phyloP scores from a whole-genome alignment of 108 stramenopile genomes.

The Halocafeteria seosinensis region DNA sequence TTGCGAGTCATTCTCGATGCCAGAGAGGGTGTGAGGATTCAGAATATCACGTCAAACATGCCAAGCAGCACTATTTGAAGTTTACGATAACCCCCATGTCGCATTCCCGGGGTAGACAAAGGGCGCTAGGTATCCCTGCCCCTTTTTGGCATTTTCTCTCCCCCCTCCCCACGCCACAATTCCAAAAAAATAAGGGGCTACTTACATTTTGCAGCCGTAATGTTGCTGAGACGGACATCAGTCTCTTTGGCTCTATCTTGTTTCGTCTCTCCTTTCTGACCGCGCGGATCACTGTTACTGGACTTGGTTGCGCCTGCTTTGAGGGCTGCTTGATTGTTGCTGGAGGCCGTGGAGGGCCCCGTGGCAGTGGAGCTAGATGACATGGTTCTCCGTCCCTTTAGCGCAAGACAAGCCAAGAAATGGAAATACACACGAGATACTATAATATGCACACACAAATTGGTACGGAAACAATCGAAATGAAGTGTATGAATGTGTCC shows the following conservation, averaged over 20 bases:
- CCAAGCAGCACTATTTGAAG: not conserved
- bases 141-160: not conserved
- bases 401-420: too few relatives aligned
- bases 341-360: too few relatives aligned
- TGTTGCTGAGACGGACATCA: constrained; percentile 89
- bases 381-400: too few relatives aligned
- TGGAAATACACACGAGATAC: too few relatives aligned
- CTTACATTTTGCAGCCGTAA: constrained; percentile 72
- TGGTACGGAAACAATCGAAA: too few relatives aligned
- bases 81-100: not conserved
- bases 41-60: not conserved
- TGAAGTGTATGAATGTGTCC: too few relatives aligned
- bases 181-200: not conserved
- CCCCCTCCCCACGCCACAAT: not conserved
- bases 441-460: too few relatives aligned
- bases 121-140: not conserved
- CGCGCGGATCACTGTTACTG: too few relatives aligned
- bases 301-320: too few relatives aligned
- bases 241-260: constrained; percentile 50
- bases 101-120: not conserved
- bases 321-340: too few relatives aligned
- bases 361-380: too few relatives aligned
- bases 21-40: not conserved
- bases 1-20: not conserved
- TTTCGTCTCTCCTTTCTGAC: too few relatives aligned